Conservation (phyloP, 345 rosid genomes). For the Isatis tinctoria region DNA sequence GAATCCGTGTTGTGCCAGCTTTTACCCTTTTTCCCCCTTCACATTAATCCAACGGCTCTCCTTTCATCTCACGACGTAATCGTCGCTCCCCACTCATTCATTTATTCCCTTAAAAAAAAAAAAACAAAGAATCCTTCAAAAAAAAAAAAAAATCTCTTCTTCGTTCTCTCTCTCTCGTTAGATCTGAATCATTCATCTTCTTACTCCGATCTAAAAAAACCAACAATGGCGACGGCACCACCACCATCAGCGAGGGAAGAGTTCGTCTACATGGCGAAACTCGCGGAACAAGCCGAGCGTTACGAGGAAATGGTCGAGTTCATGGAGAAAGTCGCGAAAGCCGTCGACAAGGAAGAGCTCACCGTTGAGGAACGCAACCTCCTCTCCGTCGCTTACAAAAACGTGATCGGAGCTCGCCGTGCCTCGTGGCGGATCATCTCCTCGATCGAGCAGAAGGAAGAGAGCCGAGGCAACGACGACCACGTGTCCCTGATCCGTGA, state of each 20-base stretch:
- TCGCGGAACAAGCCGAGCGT: slow-evolving; percentile 93
- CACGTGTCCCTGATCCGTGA: slow-evolving; percentile 78
- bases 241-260: slow-evolving; percentile 55
- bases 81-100: slow-evolving; percentile 44
- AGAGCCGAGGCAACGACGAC: slow-evolving; percentile 88
- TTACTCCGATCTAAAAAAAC: not conserved
- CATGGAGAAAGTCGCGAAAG: slow-evolving; percentile 77
- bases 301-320: slow-evolving; percentile 95
- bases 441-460: slow-evolving; percentile 89
- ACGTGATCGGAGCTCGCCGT: slow-evolving; percentile 88
- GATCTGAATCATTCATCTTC: slow-evolving; percentile 11
- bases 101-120: not conserved
- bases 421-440: slow-evolving; percentile 94
- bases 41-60: slow-evolving; percentile 27
- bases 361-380: slow-evolving; percentile 86
- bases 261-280: slow-evolving; percentile 85
- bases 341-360: slow-evolving; percentile 60
- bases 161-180: not conserved
- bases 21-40: not conserved
- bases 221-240: slow-evolving; percentile 37
- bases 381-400: slow-evolving; percentile 91
- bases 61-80: slow-evolving; percentile 39
- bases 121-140: not conserved
- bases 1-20: slow-evolving; percentile 10
- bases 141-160: not conserved